phyloP scores from a whole-genome alignment of 2,329 filamentous ascomycete species.

The Gremmenia infestans region DNA sequence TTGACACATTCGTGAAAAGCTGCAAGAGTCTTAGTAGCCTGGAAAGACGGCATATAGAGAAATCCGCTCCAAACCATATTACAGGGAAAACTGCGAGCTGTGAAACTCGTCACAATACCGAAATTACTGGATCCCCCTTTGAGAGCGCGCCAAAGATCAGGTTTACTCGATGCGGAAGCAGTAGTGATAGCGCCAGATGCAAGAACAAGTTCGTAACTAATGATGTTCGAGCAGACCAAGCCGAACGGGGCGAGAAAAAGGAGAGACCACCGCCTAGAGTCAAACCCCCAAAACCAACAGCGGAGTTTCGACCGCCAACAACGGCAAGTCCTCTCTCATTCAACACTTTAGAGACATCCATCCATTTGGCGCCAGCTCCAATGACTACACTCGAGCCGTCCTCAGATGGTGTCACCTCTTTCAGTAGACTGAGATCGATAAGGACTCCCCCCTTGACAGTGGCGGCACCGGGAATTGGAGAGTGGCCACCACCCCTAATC shows the following conservation, averaged over 20 bases:
- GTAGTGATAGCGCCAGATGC: conserved; percentile 1
- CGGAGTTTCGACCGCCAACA: conserved; percentile 33
- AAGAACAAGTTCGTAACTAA: conserved; percentile 37
- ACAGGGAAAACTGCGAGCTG: conserved; percentile 4
- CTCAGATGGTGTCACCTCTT: conserved; percentile 20
- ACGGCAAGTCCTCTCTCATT: conserved; percentile 30
- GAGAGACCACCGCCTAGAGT: conserved; percentile 7
- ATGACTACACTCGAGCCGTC: conserved; percentile 28
- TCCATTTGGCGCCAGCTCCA: conserved; percentile 35
- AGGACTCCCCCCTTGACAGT: conserved; percentile 33
- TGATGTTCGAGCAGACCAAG: conserved; percentile 42
- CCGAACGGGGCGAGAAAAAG: conserved; percentile 32
- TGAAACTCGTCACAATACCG: conserved; percentile 14
- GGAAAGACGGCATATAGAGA: conserved; percentile 25
- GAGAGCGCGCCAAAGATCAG: conserved; percentile 15
- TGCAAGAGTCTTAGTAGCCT: conserved; percentile 22
- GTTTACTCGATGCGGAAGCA: conserved; percentile 8
- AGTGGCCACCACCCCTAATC: neutral
- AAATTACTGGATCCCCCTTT: conserved; percentile 20
- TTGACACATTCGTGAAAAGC: conserved; percentile 24
- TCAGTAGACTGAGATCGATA: conserved; percentile 38
- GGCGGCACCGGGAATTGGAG: neutral
- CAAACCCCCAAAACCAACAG: conserved; percentile 8
- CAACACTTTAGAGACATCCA: conserved; percentile 33
- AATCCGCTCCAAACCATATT: conserved; percentile 34